Evolutionary conservation across 2,329 filamentous ascomycete genomes (phyloP).

Genomic region (Pseudogymnoascus sp.): DNA sequence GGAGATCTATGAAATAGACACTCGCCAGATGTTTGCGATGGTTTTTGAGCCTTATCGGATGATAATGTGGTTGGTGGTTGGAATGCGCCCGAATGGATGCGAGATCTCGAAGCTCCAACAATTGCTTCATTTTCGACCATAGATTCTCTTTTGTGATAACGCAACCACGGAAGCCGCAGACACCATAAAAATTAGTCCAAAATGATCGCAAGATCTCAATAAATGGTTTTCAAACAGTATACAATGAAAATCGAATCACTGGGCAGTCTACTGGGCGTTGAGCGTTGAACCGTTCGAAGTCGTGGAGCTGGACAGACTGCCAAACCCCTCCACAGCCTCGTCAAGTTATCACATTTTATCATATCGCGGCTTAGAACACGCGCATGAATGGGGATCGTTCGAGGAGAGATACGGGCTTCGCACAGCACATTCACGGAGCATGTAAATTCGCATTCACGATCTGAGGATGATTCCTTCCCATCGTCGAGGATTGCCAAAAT

Average conservation of each 20-base stretch:
- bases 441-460: neutral
- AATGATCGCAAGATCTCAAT: neutral
- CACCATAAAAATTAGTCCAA: neutral
- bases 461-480: neutral
- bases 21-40: neutral
- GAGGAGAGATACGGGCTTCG: neutral
- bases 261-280: neutral
- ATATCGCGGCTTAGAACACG: slow-evolving; percentile 6
- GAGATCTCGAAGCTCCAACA: slow-evolving; percentile 3
- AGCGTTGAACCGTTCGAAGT: neutral
- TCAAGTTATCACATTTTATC: slow-evolving; percentile 6
- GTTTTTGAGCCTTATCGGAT: neutral
- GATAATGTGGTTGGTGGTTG: neutral
- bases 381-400: neutral
- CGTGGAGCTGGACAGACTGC: neutral
- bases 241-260: neutral
- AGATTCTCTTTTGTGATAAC: neutral
- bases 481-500: neutral
- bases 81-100: slow-evolving; percentile 1
- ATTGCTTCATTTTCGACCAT: slow-evolving; percentile 9
- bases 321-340: slow-evolving; percentile 8
- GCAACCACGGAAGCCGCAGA: neutral
- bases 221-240: neutral
- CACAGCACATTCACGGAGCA: neutral
- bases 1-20: neutral